Evolutionary conservation across 352 stramenopile genomes (phyloP).

Genomic region (Phytophthora europaea): DNA sequence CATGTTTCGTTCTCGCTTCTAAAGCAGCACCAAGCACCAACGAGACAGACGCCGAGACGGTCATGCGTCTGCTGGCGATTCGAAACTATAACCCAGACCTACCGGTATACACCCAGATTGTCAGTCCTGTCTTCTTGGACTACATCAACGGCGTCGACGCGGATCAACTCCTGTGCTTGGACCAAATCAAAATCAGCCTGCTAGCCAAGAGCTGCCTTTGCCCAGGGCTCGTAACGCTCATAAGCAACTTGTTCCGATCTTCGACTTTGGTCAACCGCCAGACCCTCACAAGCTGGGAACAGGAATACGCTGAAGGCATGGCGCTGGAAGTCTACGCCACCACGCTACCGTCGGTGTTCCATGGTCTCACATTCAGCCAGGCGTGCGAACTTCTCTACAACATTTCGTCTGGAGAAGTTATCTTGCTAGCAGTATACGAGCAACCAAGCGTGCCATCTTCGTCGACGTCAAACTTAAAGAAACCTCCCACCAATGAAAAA

Average conservation of each 20-base stretch:
- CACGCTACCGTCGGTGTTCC: constrained; percentile 49
- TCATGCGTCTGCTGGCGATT: constrained; percentile 67
- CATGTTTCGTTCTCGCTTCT: constrained; percentile 65
- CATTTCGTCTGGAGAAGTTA: constrained; percentile 67
- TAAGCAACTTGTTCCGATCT: constrained; percentile 74
- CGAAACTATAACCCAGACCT: constrained; percentile 70
- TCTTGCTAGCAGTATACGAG: constrained; percentile 63
- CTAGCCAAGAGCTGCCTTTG: constrained; percentile 75
- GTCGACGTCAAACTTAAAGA: background rate
- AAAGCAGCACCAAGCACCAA: constrained; percentile 54
- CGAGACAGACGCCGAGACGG: constrained; percentile 61
- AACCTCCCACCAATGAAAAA: background rate
- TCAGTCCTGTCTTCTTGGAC: constrained; percentile 60
- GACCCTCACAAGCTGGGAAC: constrained; percentile 45
- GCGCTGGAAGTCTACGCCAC: constrained; percentile 72
- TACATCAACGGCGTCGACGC: constrained; percentile 67
- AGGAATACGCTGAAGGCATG: constrained; percentile 65
- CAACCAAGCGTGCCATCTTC: constrained; percentile 5
- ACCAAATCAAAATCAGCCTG: constrained; percentile 73
- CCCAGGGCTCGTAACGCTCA: constrained; percentile 63
- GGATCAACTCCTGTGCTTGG: constrained; percentile 68
- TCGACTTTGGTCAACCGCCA: constrained; percentile 40
- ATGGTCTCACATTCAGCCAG: constrained; percentile 65
- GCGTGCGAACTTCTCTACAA: constrained; percentile 64
- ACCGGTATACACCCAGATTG: constrained; percentile 71